A percentile compares a stretch with the other conserved stretches of the same genome.
Conservation (phyloP, 2,329 filamentous ascomycete species). For the Zalaria sp. region DNA sequence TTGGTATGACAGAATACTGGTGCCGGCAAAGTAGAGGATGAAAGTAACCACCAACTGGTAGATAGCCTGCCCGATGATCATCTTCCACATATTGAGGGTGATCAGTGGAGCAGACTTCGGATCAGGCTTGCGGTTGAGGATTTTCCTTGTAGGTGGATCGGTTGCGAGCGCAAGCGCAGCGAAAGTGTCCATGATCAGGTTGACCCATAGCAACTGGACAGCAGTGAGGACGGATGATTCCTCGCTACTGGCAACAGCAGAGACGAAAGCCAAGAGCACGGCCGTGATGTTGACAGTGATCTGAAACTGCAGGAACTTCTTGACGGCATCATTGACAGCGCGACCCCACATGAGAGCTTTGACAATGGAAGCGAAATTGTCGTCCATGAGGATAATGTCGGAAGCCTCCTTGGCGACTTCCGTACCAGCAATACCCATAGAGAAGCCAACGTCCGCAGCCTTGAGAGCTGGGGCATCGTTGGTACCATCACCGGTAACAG, state of each 20-base stretch:
- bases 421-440: conserved; percentile 53
- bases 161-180: conserved; percentile 80
- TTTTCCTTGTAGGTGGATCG: conserved; percentile 70
- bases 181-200: conserved; percentile 94
- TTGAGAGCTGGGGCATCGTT: conserved; percentile 54
- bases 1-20: conserved; percentile 43
- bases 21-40: conserved; percentile 59
- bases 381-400: conserved; percentile 48
- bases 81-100: conserved; percentile 95
- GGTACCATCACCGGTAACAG: conserved; percentile 52
- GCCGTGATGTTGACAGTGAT: conserved; percentile 86
- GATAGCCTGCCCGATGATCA: conserved; percentile 86
- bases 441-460: conserved; percentile 52
- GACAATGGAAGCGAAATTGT: conserved; percentile 50
- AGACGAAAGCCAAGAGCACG: conserved; percentile 75
- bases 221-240: conserved; percentile 70
- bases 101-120: conserved; percentile 64
- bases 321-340: conserved; percentile 41
- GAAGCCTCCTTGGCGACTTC: conserved; percentile 51
- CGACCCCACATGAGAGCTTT: conserved; percentile 49
- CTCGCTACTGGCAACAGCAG: conserved; percentile 56
- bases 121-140: conserved; percentile 68
- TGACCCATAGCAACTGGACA: conserved; percentile 90
- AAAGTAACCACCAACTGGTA: conserved; percentile 75
- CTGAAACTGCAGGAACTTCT: conserved; percentile 52